Evolutionary conservation across 768 basidiomycete genomes (phyloP).

Genomic region (Tulasnella sp.): DNA sequence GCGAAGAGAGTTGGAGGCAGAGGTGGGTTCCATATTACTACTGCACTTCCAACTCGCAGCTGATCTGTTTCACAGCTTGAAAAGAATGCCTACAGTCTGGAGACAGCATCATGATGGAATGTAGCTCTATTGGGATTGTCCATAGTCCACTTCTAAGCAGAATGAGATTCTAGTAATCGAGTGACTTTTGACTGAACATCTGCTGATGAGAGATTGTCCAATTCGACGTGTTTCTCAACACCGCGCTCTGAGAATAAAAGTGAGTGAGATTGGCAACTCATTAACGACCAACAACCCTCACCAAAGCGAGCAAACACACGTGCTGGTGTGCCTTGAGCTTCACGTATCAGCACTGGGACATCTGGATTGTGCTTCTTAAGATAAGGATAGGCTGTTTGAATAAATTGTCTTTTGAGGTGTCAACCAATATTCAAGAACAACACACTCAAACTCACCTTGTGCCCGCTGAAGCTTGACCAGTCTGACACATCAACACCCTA

Average conservation of each 20-base stretch:
- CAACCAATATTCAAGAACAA: too few relatives aligned
- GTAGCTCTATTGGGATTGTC: background rate
- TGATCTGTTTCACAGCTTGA: constrained; percentile 41
- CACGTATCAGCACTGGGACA: constrained; percentile 70
- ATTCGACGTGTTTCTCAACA: constrained; percentile 64
- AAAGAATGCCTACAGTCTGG: constrained; percentile 57
- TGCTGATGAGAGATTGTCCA: constrained; percentile 58
- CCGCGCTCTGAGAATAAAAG: constrained; percentile 73
- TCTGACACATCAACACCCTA: constrained; percentile 68
- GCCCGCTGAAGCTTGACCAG: constrained; percentile 60
- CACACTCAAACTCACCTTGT: constrained; percentile 42
- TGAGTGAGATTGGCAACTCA: background rate
- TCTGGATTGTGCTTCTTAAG: constrained; percentile 78
- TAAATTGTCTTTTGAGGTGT: constrained; percentile 48
- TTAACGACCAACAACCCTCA: constrained; percentile 29
- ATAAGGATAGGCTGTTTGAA: constrained; percentile 55
- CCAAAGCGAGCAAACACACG: constrained; percentile 77
- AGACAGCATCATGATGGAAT: constrained; percentile 2
- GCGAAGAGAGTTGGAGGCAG: constrained; percentile 54
- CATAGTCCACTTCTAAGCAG: background rate
- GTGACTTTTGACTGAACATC: constrained; percentile 63
- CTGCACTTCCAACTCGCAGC: background rate
- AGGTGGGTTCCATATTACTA: constrained; percentile 33
- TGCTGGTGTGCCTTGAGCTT: constrained; percentile 67
- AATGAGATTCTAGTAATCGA: constrained; percentile 34